Conservation (phyloP, 1,284 basidiomycete species). For the Boletellus deceptivus region DNA sequence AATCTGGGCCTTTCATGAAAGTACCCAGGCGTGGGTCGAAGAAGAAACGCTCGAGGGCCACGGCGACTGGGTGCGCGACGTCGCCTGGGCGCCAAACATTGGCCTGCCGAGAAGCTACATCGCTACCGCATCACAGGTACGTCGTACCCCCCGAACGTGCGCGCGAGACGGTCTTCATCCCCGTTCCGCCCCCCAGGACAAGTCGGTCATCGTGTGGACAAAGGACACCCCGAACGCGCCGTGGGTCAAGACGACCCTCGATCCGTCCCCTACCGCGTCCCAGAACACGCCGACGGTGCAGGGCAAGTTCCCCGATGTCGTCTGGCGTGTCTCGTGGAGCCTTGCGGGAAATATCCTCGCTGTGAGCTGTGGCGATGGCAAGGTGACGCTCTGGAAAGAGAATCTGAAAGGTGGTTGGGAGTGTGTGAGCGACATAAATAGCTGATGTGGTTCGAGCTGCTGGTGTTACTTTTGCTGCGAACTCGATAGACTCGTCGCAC, state of each 20-base stretch:
- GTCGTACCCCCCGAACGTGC: too few relatives aligned
- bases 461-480: too few relatives aligned
- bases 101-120: slow-evolving; percentile 94
- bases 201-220: slow-evolving; percentile 93
- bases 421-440: slow-evolving; percentile 91
- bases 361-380: slow-evolving; percentile 97
- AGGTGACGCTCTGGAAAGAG: slow-evolving; percentile 98
- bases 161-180: neutral
- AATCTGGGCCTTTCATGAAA: slow-evolving; percentile 87
- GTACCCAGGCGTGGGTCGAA: slow-evolving; percentile 81
- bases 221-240: slow-evolving; percentile 75
- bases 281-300: slow-evolving; percentile 33
- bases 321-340: slow-evolving; percentile 98
- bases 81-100: slow-evolving; percentile 97
- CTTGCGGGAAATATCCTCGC: slow-evolving; percentile 95
- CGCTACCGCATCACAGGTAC: slow-evolving; percentile 89
- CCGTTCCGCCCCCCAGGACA: slow-evolving; percentile 61
- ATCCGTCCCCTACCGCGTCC: slow-evolving; percentile 58
- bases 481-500: too few relatives aligned
- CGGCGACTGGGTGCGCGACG: slow-evolving; percentile 97
- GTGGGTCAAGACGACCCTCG: slow-evolving; percentile 86
- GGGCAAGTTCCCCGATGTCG: slow-evolving; percentile 90
- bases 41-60: slow-evolving; percentile 90
- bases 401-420: slow-evolving; percentile 94
- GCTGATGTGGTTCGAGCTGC: slow-evolving; percentile 41